These are phyloP conservation scores for Penicillium hordei DNA, from an alignment of 2,329 filamentous ascomycete species.

Conservation along the genomic window DNA sequence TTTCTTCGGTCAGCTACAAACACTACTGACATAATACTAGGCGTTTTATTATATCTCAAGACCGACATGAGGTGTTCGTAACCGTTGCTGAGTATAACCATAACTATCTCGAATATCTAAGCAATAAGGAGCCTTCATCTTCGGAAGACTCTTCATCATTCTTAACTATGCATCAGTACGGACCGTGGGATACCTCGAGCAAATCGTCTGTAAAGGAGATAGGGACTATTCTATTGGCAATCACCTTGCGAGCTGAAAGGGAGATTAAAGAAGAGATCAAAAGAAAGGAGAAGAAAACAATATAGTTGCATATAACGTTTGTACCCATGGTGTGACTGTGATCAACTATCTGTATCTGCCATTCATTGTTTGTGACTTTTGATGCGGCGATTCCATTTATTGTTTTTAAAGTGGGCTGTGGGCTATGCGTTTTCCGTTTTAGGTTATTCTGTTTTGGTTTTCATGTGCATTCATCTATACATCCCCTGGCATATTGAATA, in stretches of 20 bases:
- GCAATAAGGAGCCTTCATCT: neutral
- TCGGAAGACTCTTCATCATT: fast-evolving
- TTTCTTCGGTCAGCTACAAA: neutral
- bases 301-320: neutral
- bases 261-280: neutral
- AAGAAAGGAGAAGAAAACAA: neutral
- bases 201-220: neutral
- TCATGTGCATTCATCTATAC: no score
- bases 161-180: neutral
- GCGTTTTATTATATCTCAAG: neutral
- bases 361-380: no score
- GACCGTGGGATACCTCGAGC: neutral
- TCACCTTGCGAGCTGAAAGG: neutral
- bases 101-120: neutral
- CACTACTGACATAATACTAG: neutral
- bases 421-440: neutral
- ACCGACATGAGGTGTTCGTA: neutral
- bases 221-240: neutral
- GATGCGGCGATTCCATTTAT: neutral
- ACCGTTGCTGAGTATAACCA: neutral
- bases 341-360: neutral
- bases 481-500: no score
- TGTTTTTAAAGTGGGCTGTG: neutral
- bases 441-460: no score
- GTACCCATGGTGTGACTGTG: neutral